phyloP scores from a whole-genome alignment of 1,139 yeast genomes.

The Pneumocystis canis region DNA sequence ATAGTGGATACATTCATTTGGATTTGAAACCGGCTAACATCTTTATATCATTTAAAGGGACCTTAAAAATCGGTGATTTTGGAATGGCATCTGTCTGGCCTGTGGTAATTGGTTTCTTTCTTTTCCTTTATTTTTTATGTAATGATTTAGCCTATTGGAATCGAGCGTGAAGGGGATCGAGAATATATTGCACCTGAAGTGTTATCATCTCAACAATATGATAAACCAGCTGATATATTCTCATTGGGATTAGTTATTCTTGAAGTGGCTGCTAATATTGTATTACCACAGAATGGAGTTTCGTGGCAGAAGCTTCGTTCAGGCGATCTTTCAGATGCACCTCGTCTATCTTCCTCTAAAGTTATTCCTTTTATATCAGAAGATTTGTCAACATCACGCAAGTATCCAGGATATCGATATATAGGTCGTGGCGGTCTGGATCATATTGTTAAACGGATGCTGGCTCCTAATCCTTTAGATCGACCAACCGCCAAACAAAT shows the following conservation, averaged over 20 bases:
- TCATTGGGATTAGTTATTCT: constrained; percentile 83
- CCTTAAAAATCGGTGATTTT: constrained; percentile 72
- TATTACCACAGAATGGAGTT: constrained; percentile 88
- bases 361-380: not conserved
- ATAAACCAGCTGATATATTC: constrained; percentile 87
- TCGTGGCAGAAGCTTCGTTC: constrained; percentile 94
- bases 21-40: constrained; percentile 93
- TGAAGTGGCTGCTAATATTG: constrained; percentile 90
- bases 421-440: constrained; percentile 39
- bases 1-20: constrained; percentile 58
- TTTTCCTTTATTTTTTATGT: constrained; percentile 20
- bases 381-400: not conserved
- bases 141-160: constrained; percentile 26
- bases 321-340: constrained; percentile 83
- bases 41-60: constrained; percentile 87
- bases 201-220: constrained; percentile 64
- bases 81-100: constrained; percentile 54
- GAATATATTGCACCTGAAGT: constrained; percentile 97
- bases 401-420: constrained; percentile 6
- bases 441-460: constrained; percentile 72
- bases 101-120: constrained; percentile 34
- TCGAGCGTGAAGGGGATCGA: constrained; percentile 92
- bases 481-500: constrained; percentile 68
- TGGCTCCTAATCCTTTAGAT: constrained; percentile 67
- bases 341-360: not conserved